A percentile compares a stretch with the other conserved stretches of the same genome.
Evolutionary conservation across 129 eudicot genomes (phyloP).

Genomic region (Flaveria ramosissima): DNA sequence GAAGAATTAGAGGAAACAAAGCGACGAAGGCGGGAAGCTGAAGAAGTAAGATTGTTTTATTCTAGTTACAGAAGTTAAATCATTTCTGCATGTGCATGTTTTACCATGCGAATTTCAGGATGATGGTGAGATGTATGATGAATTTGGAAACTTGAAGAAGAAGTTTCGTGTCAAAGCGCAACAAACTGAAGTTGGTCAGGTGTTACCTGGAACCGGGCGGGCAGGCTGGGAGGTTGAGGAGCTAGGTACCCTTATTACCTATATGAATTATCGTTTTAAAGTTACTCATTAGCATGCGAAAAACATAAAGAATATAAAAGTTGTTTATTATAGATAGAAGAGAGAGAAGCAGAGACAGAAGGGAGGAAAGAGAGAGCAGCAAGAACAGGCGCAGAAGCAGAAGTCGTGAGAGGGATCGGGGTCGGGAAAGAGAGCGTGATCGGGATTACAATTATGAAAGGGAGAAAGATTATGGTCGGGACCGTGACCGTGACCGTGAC

Average conservation of each 20-base stretch:
- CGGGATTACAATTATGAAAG: constrained; percentile 47
- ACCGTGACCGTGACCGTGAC: not conserved
- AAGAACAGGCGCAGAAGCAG: constrained; percentile 53
- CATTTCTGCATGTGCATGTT: not conserved
- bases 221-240: constrained; percentile 98
- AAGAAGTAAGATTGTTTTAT: constrained; percentile 61
- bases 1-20: constrained; percentile 91
- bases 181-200: constrained; percentile 65
- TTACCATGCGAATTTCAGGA: constrained; percentile 52
- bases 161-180: constrained; percentile 79
- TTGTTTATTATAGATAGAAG: constrained; percentile 40
- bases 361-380: constrained; percentile 53
- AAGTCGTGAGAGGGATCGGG: constrained; percentile 69
- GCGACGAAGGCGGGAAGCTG: constrained; percentile 89
- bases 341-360: constrained; percentile 66
- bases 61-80: not conserved
- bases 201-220: constrained; percentile 81
- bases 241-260: constrained; percentile 53
- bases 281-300: not conserved
- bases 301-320: not conserved
- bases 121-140: constrained; percentile 99
- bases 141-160: constrained; percentile 89
- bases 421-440: constrained; percentile 59
- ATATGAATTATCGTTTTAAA: not conserved
- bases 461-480: constrained; percentile 44